Conservation (phyloP, 768 basidiomycete species). For the Amanita subjunquillea region DNA sequence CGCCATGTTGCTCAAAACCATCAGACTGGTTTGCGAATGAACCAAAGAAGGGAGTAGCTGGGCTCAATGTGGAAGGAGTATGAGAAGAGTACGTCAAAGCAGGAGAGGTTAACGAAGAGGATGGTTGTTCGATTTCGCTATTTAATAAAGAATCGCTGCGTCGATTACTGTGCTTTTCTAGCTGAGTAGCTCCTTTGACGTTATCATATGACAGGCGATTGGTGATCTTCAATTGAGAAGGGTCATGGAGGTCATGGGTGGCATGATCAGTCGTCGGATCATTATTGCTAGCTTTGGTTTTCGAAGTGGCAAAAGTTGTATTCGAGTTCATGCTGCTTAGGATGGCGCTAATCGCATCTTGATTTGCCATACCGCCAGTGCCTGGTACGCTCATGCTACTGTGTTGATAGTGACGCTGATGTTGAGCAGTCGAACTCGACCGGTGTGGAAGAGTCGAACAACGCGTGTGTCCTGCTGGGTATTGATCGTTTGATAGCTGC, state of each 20-base stretch:
- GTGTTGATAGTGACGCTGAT: constrained; percentile 34
- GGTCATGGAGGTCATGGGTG: neutral
- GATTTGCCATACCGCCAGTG: neutral
- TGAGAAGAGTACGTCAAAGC: constrained; percentile 60
- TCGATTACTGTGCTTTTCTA: constrained; percentile 2
- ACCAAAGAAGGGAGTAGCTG: constrained; percentile 63
- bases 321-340: constrained; percentile 1
- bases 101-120: constrained; percentile 53
- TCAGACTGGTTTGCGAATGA: constrained; percentile 34
- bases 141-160: constrained; percentile 6
- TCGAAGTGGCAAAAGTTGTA: constrained; percentile 1
- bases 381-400: constrained; percentile 35
- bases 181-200: constrained; percentile 1
- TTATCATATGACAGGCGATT: constrained; percentile 3
- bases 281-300: constrained; percentile 5
- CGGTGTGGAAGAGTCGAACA: constrained; percentile 37
- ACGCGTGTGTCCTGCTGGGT: constrained; percentile 29
- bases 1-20: constrained; percentile 15
- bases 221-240: neutral
- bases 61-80: constrained; percentile 57
- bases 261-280: constrained; percentile 2
- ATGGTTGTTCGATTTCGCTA: constrained; percentile 23
- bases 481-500: constrained; percentile 15
- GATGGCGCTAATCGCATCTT: constrained; percentile 4
- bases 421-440: constrained; percentile 16